These are phyloP conservation scores for Lithohypha guttulata DNA, from an alignment of 2,329 filamentous ascomycete genomes.

Conservation along the genomic window DNA sequence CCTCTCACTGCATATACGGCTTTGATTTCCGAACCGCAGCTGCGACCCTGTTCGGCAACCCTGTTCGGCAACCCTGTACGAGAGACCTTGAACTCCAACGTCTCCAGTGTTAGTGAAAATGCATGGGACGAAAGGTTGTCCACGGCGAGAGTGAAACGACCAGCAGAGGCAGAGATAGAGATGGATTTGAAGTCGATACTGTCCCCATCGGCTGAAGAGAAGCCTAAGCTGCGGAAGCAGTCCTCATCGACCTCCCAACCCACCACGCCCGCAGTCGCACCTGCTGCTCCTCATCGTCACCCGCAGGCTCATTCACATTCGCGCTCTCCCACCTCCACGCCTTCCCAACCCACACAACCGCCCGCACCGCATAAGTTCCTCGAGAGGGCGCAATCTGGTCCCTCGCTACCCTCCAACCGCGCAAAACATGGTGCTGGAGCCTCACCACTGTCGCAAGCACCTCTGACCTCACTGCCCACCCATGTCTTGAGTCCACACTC, in stretches of 20 bases:
- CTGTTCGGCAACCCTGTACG: too few species aligned
- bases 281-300: background rate
- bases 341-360: conserved; percentile 26
- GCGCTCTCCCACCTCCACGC: conserved; percentile 11
- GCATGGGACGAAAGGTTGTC: too few species aligned
- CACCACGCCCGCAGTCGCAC: background rate
- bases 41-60: too few species aligned
- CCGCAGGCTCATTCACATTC: too few species aligned
- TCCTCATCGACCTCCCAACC: background rate
- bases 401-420: conserved; percentile 22
- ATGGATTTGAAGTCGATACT: conserved; percentile 40
- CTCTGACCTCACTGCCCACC: conserved; percentile 22
- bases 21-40: too few species aligned
- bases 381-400: conserved; percentile 27
- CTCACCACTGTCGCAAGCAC: conserved; percentile 32
- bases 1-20: too few species aligned
- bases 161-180: background rate
- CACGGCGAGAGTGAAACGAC: too few species aligned
- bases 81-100: too few species aligned
- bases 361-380: conserved; percentile 29
- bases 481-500: conserved; percentile 32
- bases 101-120: too few species aligned
- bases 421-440: conserved; percentile 23
- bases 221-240: background rate
- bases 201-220: conserved; percentile 33